Percentiles rank a stretch among this genome's conserved stretches.
Conservation (phyloP, 1,284 basidiomycete genomes). For the Microbotryomycetes sp. region DNA sequence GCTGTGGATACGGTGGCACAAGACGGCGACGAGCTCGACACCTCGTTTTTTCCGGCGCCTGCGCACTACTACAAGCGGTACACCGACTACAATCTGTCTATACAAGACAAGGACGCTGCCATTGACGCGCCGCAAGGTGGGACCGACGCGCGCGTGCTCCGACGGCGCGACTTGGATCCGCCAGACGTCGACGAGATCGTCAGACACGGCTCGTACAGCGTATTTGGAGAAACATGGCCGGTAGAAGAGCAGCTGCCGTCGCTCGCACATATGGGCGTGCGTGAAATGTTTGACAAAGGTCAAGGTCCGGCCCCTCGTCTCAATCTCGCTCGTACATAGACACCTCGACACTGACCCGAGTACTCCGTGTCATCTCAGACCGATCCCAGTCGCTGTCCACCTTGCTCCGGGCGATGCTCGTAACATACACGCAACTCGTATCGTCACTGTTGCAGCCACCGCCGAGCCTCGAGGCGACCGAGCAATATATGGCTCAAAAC, state of each 20-base stretch:
- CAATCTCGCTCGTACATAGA: background rate
- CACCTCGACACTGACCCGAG: background rate
- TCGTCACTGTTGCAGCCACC: constrained; percentile 35
- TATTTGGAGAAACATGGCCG: constrained; percentile 38
- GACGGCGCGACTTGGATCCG: constrained; percentile 32
- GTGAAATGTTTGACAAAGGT: constrained; percentile 27
- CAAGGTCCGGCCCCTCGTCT: constrained; percentile 3
- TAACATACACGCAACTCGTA: constrained; percentile 37
- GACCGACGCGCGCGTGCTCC: constrained; percentile 9
- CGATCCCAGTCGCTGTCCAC: constrained; percentile 34
- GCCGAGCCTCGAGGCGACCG: constrained; percentile 21
- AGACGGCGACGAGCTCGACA: constrained; percentile 15
- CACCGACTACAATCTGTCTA: constrained; percentile 33
- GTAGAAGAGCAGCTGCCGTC: constrained; percentile 34
- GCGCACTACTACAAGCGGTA: constrained; percentile 36
- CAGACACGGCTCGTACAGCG: constrained; percentile 36
- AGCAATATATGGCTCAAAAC: background rate
- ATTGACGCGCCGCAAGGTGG: background rate
- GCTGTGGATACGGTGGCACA: background rate
- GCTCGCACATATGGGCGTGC: constrained; percentile 35
- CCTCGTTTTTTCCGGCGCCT: constrained; percentile 37
- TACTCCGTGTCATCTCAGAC: background rate
- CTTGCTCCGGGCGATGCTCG: constrained; percentile 32
- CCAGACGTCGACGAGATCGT: constrained; percentile 38
- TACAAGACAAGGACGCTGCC: background rate